These are phyloP conservation scores for Gonapodya prolifera DNA, from an alignment of 192 early-diverging fungal species.

Conservation along the genomic window DNA sequence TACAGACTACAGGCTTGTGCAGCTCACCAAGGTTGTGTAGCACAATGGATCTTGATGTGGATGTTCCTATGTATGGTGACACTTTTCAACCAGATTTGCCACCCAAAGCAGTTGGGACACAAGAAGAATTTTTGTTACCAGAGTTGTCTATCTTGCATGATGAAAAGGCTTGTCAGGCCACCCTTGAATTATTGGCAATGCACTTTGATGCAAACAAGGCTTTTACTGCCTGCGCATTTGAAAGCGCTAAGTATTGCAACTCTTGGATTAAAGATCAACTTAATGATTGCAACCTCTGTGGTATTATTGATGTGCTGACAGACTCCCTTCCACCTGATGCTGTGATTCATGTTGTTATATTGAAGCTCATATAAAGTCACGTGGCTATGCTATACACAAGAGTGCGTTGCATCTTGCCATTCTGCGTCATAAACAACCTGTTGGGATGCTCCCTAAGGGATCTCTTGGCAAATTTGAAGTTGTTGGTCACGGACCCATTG, in stretches of 20 bases:
- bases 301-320: background rate
- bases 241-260: background rate
- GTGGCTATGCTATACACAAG: background rate
- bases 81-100: background rate
- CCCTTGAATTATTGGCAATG: background rate
- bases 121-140: background rate
- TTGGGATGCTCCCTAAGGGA: background rate
- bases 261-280: background rate
- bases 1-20: too few relatives aligned
- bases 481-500: background rate
- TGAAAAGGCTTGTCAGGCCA: background rate
- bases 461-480: background rate
- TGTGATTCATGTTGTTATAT: background rate
- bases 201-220: background rate
- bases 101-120: background rate
- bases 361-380: background rate
- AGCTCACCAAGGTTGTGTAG: too few relatives aligned
- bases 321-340: background rate
- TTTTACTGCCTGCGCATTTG: background rate
- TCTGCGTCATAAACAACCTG: background rate
- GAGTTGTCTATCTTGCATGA: background rate
- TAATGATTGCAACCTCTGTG: background rate
- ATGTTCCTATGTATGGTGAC: background rate
- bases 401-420: background rate
- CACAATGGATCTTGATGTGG: background rate